phyloP scores from a whole-genome alignment of 2,329 filamentous ascomycete species.

The Diaporthe humulicola region DNA sequence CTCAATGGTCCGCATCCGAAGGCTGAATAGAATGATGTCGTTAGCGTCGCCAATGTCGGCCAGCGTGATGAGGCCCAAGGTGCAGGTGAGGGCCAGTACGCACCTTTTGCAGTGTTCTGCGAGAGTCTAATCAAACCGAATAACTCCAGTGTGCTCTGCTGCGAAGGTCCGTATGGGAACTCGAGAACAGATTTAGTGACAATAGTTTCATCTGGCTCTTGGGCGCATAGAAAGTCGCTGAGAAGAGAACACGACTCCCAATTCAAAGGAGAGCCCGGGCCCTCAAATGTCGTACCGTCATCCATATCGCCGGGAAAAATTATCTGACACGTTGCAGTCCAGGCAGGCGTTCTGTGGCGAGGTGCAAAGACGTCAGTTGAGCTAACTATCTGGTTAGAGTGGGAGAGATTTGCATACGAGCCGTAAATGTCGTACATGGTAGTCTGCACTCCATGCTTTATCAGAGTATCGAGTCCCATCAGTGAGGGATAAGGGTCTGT shows the following conservation, averaged over 20 bases:
- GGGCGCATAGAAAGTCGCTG: slow-evolving; percentile 3
- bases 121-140: background rate
- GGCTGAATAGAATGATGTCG: background rate
- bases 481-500: background rate
- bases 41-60: background rate
- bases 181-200: background rate
- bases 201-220: background rate
- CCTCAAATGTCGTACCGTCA: background rate
- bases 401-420: background rate
- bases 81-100: background rate
- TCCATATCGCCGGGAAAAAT: too few species aligned
- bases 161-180: background rate
- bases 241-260: background rate
- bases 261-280: background rate
- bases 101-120: slow-evolving; percentile 8
- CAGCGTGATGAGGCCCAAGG: background rate
- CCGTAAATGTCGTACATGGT: slow-evolving; percentile 1
- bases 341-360: background rate
- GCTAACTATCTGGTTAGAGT: background rate
- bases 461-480: background rate
- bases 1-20: slow-evolving; percentile 16
- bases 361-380: background rate
- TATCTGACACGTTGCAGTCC: background rate
- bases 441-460: slow-evolving; percentile 4
- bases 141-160: background rate